These are phyloP conservation scores for Spathaspora arborariae DNA, from an alignment of 805 yeast genomes.

Conservation along the genomic window DNA sequence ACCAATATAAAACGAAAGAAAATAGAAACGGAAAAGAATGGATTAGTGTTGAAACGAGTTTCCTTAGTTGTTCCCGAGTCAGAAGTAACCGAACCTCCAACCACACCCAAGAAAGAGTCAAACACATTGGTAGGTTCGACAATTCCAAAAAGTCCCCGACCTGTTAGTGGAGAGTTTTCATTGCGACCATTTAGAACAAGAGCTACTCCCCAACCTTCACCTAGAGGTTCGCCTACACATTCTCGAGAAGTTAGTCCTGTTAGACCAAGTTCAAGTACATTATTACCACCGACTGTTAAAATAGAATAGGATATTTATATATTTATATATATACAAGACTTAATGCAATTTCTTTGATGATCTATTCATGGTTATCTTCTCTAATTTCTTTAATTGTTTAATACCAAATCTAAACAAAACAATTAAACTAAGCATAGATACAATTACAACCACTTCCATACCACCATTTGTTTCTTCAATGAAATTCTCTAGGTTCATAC, in stretches of 20 bases:
- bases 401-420: constrained; percentile 52
- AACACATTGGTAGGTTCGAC: constrained; percentile 1
- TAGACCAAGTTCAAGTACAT: neutral
- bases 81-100: constrained; percentile 2
- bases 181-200: constrained; percentile 41
- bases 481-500: constrained; percentile 93
- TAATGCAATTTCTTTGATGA: neutral
- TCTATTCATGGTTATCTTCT: constrained; percentile 68
- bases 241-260: constrained; percentile 5
- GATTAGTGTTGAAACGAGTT: constrained; percentile 17
- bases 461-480: constrained; percentile 81
- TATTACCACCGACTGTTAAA: constrained; percentile 6
- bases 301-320: constrained; percentile 1
- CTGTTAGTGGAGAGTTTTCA: constrained; percentile 27
- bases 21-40: constrained; percentile 17
- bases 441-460: constrained; percentile 43
- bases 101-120: neutral
- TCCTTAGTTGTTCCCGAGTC: constrained; percentile 14
- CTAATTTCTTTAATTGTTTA: constrained; percentile 57
- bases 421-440: constrained; percentile 41
- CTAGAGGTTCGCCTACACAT: constrained; percentile 33
- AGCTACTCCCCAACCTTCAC: constrained; percentile 38
- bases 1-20: constrained; percentile 25
- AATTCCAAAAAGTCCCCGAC: constrained; percentile 17
- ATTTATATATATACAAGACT: neutral